Evolutionary conservation across 306 rosid genomes (phyloP), one percentile per base, ranked within the genome.

Genomic region (Vachellia collinsii): DNA sequence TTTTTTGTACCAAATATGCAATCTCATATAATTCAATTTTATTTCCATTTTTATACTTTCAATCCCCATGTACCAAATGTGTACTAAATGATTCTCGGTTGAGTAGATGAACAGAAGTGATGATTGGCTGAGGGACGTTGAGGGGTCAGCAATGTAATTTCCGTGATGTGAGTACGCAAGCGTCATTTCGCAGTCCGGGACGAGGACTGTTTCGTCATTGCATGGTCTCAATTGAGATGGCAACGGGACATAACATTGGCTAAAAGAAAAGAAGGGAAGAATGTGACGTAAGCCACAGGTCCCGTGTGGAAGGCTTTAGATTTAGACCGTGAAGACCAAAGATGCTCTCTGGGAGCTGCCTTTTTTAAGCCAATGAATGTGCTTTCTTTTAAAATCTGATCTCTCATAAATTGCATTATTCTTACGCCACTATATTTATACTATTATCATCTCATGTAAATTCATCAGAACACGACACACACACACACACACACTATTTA

Each of bases 121-220:
- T 63, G 42, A 63, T 34, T 14, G 34, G 4, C 14, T 13, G 51
- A 17, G 64, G 29, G 58, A 36, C 19, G 70, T 44, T 81, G 70
- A 81, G 78, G 72, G 88, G 88, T 87, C 73, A 64, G 58, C 61
- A 71, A 43, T 59, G 91, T 87, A 87, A 88, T 85, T 85, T 81
- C 63, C 61, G 83, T 48, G 75, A 78, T 75, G 20, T 70, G 17
- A n/a, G 74, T 37, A 5, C 17, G 17, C 17, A 17, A 16, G n/a
- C 44, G 80, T 83, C 41, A 70, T 81, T 82, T 23, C 7, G 17
- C n/a, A 12, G 16, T n/a, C 70, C 9, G 1, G 70, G 72, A 0
- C 39, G 63, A 84, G 89, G 92, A 29, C 43, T 44, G 3, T 77
- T 73, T 81, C 23, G 91, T 88, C 85, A 84, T 41, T 83, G 34